A percentile compares a stretch with the other conserved stretches of the same genome.
Conservation (phyloP, 2,329 filamentous ascomycete genomes). For the Cadophora sp. region DNA sequence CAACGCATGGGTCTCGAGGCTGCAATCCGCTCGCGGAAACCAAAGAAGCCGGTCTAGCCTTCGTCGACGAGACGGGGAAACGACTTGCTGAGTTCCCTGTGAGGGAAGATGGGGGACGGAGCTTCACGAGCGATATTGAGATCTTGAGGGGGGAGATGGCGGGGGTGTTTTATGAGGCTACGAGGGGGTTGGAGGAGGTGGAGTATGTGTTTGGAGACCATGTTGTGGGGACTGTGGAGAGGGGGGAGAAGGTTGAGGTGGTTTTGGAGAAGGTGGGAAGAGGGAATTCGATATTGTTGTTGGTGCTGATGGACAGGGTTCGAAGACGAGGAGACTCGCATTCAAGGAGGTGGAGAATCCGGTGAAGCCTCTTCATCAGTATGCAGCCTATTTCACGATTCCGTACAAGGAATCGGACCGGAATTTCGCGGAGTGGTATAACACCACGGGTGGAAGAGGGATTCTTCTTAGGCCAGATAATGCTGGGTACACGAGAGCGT, state of each 20-base stretch:
- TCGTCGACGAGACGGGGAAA: constrained; percentile 51
- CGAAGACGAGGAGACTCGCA: constrained; percentile 52
- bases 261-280: constrained; percentile 50
- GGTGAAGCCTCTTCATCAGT: constrained; percentile 34
- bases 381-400: constrained; percentile 49
- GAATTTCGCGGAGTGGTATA: constrained; percentile 47
- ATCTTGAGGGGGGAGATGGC: constrained; percentile 54
- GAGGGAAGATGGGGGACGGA: constrained; percentile 41
- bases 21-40: constrained; percentile 50
- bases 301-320: constrained; percentile 61
- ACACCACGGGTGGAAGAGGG: constrained; percentile 46
- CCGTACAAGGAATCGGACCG: constrained; percentile 44
- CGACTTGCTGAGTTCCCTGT: constrained; percentile 50
- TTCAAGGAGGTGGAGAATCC: constrained; percentile 42
- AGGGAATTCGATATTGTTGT: constrained; percentile 58
- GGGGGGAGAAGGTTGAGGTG: constrained; percentile 46
- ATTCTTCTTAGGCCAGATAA: constrained; percentile 52
- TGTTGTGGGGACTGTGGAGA: constrained; percentile 35
- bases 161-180: constrained; percentile 49
- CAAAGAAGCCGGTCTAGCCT: constrained; percentile 54
- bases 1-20: constrained; percentile 58
- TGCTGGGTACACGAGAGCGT: constrained; percentile 48
- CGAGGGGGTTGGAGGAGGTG: constrained; percentile 30
- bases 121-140: constrained; percentile 53
- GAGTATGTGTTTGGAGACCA: constrained; percentile 47